Evolutionary conservation across 345 rosid species (phyloP).

Genomic region (Euphorbia lathyris): DNA sequence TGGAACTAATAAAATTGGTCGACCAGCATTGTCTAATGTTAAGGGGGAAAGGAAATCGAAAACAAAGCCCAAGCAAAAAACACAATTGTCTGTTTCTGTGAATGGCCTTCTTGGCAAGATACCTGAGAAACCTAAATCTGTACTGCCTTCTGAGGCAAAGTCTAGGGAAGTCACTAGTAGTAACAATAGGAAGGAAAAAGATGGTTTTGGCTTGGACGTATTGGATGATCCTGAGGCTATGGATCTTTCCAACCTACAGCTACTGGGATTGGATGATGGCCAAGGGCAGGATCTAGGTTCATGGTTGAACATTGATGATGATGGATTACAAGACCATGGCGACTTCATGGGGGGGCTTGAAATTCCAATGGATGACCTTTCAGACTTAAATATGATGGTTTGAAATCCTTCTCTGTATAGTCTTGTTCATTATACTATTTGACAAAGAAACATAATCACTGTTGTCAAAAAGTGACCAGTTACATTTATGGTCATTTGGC

Average conservation of each 20-base stretch:
- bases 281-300: slow-evolving; percentile 84
- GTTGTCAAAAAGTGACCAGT: slow-evolving; percentile 57
- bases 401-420: slow-evolving; percentile 73
- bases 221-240: slow-evolving; percentile 66
- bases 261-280: slow-evolving; percentile 60
- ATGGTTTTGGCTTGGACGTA: slow-evolving; percentile 56
- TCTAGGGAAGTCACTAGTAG: slow-evolving; percentile 36
- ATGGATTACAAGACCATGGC: slow-evolving; percentile 70
- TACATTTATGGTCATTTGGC: slow-evolving; percentile 43
- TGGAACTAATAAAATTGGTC: slow-evolving; percentile 70
- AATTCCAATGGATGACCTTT: slow-evolving; percentile 98
- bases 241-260: slow-evolving; percentile 67
- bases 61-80: slow-evolving; percentile 89
- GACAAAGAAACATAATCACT: slow-evolving; percentile 43
- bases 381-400: slow-evolving; percentile 96
- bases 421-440: slow-evolving; percentile 75
- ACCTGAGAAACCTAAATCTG: slow-evolving; percentile 56
- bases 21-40: slow-evolving; percentile 61
- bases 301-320: slow-evolving; percentile 95
- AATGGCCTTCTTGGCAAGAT: slow-evolving; percentile 62
- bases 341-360: slow-evolving; percentile 97
- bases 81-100: slow-evolving; percentile 72
- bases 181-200: slow-evolving; percentile 48
- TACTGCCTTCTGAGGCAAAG: slow-evolving; percentile 45
- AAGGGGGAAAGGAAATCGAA: slow-evolving; percentile 90